phyloP scores from a whole-genome alignment of 2,329 filamentous ascomycete species.

The Chaetomium olivaceum region DNA sequence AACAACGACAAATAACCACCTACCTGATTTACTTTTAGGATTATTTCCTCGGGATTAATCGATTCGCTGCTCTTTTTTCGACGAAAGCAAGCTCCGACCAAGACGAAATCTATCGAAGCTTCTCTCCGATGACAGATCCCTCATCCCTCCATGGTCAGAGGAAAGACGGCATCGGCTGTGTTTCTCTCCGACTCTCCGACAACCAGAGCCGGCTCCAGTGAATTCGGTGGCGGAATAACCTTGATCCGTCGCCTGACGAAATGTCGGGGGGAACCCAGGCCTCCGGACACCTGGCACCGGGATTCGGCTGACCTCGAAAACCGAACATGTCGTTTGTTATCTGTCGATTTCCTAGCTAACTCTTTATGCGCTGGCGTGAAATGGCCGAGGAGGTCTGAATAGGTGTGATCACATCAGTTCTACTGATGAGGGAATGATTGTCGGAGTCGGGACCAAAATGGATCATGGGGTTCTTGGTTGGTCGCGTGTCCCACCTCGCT shows the following conservation, averaged over 20 bases:
- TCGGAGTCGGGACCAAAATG: not conserved
- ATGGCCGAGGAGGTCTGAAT: not conserved
- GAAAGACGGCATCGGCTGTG: not conserved
- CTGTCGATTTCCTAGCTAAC: not conserved
- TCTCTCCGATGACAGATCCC: not conserved
- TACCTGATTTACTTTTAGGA: too few relatives aligned
- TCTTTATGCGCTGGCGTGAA: not conserved
- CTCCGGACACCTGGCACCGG: not conserved
- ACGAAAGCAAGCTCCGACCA: not conserved
- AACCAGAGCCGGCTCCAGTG: too few relatives aligned
- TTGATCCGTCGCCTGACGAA: not conserved
- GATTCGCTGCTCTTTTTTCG: not conserved
- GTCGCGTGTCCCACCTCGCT: not conserved
- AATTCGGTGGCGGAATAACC: not conserved
- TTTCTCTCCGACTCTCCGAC: not conserved
- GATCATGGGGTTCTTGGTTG: not conserved
- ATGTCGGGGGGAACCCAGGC: not conserved
- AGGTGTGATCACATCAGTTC: not conserved
- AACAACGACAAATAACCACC: not conserved
- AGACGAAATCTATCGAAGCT: not conserved
- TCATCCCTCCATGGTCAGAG: too few relatives aligned
- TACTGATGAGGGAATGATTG: not conserved
- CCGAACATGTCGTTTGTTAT: not conserved
- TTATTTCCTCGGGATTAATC: not conserved
- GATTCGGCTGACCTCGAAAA: not conserved